These are phyloP conservation scores for Candida saitoana DNA, from an alignment of 805 yeast species.

Conservation along the genomic window DNA sequence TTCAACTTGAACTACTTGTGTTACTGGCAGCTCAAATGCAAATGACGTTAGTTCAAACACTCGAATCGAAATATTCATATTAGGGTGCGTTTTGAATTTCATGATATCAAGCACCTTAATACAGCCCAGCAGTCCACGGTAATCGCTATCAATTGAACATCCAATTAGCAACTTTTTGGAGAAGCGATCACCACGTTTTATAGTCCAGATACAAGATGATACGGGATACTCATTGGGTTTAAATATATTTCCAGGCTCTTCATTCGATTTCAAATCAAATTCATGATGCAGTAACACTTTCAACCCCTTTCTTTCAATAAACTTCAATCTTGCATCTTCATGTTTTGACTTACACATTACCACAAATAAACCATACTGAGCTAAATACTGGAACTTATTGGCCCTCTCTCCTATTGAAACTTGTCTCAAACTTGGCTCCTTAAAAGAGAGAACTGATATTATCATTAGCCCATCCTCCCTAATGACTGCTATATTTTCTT, in stretches of 20 bases:
- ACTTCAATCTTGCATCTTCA: conserved; percentile 22
- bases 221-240: conserved; percentile 27
- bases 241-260: conserved; percentile 16
- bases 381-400: conserved; percentile 27
- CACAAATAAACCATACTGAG: conserved; percentile 24
- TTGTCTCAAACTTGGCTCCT: conserved; percentile 24
- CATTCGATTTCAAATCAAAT: conserved; percentile 12
- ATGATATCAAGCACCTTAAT: conserved; percentile 34
- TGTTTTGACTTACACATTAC: conserved; percentile 28
- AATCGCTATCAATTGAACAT: conserved; percentile 10
- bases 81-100: conserved; percentile 14
- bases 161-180: conserved; percentile 38
- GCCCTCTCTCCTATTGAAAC: conserved; percentile 30
- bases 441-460: conserved; percentile 21
- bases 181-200: conserved; percentile 23
- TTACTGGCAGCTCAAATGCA: conserved; percentile 28
- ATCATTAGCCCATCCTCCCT: conserved; percentile 36
- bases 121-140: conserved; percentile 17
- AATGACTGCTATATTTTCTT: conserved; percentile 9
- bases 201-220: conserved; percentile 32
- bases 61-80: conserved; percentile 13
- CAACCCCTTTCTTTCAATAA: conserved; percentile 30
- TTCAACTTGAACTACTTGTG: conserved; percentile 31
- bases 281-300: conserved; percentile 22
- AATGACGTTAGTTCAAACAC: conserved; percentile 31